phyloP scores from a whole-genome alignment of 2,329 filamentous ascomycete genomes.

The Colletotrichum spaethianum region DNA sequence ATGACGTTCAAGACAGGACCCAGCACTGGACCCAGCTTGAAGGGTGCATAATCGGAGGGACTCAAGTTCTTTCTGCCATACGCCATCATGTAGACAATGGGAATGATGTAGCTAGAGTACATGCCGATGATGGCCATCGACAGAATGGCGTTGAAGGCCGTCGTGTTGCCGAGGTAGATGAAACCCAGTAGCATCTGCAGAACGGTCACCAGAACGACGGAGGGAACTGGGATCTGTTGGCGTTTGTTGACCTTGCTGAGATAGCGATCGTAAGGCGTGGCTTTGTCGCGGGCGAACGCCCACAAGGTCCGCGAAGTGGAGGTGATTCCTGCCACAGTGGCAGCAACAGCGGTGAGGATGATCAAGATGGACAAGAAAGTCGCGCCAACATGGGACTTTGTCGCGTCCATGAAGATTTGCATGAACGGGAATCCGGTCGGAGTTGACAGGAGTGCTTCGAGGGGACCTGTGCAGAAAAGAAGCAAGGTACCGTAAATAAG shows the following conservation, averaged over 20 bases:
- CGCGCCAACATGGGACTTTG: slow-evolving; percentile 45
- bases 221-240: slow-evolving; percentile 52
- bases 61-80: slow-evolving; percentile 49
- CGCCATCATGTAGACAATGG: slow-evolving; percentile 54
- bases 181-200: slow-evolving; percentile 52
- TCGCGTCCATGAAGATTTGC: slow-evolving; percentile 54
- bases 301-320: slow-evolving; percentile 55
- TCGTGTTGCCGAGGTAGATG: slow-evolving; percentile 58
- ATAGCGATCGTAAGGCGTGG: slow-evolving; percentile 52
- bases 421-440: slow-evolving; percentile 60
- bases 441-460: slow-evolving; percentile 55
- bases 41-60: slow-evolving; percentile 44
- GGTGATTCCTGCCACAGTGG: slow-evolving; percentile 50
- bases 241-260: slow-evolving; percentile 52
- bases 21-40: slow-evolving; percentile 49
- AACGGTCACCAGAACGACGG: slow-evolving; percentile 45
- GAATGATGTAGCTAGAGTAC: slow-evolving; percentile 60
- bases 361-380: slow-evolving; percentile 50
- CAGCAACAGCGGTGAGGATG: slow-evolving; percentile 47
- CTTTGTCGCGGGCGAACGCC: slow-evolving; percentile 56
- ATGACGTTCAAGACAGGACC: slow-evolving; percentile 57
- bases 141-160: slow-evolving; percentile 58
- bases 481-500: slow-evolving; percentile 58
- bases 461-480: slow-evolving; percentile 58
- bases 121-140: slow-evolving; percentile 59